Percentiles rank a stretch among this genome's conserved stretches.
Conservation (phyloP, 305 asterid genomes). For the Fraxinus platypoda region DNA sequence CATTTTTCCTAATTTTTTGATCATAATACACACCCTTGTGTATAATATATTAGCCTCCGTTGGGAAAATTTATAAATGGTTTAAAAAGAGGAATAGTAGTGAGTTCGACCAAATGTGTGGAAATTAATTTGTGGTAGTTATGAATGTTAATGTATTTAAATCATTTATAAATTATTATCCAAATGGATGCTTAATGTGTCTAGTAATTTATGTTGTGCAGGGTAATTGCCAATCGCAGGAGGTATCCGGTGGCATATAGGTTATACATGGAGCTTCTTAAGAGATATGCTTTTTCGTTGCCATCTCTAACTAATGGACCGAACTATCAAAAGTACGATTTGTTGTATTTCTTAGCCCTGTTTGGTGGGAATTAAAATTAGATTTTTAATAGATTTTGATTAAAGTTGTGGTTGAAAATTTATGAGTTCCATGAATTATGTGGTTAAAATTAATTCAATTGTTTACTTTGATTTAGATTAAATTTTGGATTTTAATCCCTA, state of each 20-base stretch:
- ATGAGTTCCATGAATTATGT: no score
- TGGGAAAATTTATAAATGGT: not conserved
- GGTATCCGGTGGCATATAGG: constrained; percentile 75
- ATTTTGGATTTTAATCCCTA: no score
- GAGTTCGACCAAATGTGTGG: not conserved
- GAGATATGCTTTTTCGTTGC: constrained; percentile 71
- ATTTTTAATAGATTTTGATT: no score
- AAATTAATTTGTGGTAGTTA: not conserved
- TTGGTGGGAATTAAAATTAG: no score
- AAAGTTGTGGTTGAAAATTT: no score
- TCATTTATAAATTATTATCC: not conserved
- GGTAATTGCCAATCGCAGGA: constrained; percentile 69
- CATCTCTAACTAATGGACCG: constrained; percentile 68
- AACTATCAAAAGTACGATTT: constrained; percentile 60
- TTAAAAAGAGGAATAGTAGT: not conserved
- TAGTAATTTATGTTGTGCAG: constrained; percentile 38
- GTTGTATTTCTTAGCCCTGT: not conserved
- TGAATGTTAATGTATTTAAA: not conserved
- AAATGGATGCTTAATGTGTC: not conserved
- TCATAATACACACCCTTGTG: not conserved
- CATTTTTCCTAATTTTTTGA: not conserved
- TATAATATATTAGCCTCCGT: not conserved
- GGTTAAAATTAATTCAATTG: no score
- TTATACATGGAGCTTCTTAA: constrained; percentile 81
- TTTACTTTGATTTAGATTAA: no score